Conservation (phyloP, 805 yeast species). For the Starmerella sp. region DNA sequence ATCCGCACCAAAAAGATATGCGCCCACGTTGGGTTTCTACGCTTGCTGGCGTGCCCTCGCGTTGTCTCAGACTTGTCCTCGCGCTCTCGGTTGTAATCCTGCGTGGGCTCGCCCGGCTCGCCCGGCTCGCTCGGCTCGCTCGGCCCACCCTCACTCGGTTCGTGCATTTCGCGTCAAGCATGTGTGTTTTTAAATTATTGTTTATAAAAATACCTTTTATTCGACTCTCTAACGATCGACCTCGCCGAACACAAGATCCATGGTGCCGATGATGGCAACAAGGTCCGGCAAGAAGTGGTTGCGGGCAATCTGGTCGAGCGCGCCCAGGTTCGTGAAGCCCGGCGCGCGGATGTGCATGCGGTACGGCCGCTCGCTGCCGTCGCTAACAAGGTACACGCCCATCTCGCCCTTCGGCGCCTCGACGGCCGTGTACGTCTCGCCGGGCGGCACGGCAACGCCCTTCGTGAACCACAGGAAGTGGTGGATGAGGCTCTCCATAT, state of each 20-base stretch:
- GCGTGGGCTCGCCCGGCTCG: too few species aligned
- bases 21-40: too few species aligned
- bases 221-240: conserved; percentile 57
- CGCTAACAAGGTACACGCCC: conserved; percentile 82
- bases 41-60: too few species aligned
- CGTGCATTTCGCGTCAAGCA: not conserved
- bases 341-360: conserved; percentile 92
- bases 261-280: conserved; percentile 86
- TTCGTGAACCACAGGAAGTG: conserved; percentile 80
- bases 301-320: conserved; percentile 75
- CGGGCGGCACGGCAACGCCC: conserved; percentile 80
- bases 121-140: too few species aligned
- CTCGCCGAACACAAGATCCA: conserved; percentile 91
- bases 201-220: not conserved
- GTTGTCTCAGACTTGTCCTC: too few species aligned
- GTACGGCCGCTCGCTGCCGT: conserved; percentile 83
- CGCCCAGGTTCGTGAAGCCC: conserved; percentile 82
- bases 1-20: not conserved
- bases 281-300: conserved; percentile 85
- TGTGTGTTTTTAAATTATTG: not conserved
- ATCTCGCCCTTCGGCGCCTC: conserved; percentile 95
- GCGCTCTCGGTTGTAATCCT: too few species aligned
- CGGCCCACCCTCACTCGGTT: not conserved
- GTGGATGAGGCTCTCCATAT: conserved; percentile 85
- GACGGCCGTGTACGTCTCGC: conserved; percentile 82